Evolutionary conservation across 441 rosid species (phyloP).

Genomic region (Erysimum cheiri): DNA sequence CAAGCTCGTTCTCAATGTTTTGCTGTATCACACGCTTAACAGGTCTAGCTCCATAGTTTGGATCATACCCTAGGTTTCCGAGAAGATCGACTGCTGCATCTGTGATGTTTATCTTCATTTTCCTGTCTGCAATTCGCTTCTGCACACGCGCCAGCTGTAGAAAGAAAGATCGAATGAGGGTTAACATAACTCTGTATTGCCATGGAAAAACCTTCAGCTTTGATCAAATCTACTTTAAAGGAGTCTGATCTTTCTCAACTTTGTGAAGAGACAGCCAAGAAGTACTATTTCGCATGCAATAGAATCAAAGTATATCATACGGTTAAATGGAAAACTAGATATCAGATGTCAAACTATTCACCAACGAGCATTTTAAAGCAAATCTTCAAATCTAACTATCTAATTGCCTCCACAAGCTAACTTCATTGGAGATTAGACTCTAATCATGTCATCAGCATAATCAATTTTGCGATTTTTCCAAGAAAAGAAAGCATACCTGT

Average conservation of each 20-base stretch:
- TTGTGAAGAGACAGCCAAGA: not conserved
- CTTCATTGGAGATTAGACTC: not conserved
- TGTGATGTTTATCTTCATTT: constrained; percentile 72
- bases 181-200: not conserved
- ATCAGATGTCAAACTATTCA: constrained; percentile 7
- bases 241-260: not conserved
- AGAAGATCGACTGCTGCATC: constrained; percentile 84
- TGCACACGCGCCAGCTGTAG: constrained; percentile 92
- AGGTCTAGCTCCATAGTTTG: constrained; percentile 97
- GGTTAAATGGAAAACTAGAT: not conserved
- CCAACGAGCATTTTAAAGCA: not conserved
- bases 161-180: constrained; percentile 27
- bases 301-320: not conserved
- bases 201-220: not conserved
- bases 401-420: not conserved
- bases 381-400: not conserved
- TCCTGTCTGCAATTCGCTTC: constrained; percentile 84
- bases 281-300: not conserved
- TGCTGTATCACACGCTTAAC: constrained; percentile 97
- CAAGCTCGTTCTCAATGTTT: constrained; percentile 90
- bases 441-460: not conserved
- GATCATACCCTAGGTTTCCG: constrained; percentile 90
- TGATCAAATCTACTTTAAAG: not conserved
- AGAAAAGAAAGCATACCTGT: constrained; percentile 62
- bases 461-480: not conserved